Evolutionary conservation across 2,329 filamentous ascomycete genomes (phyloP), one percentile per base, ranked within the genome.

Genomic region (Cladosporium sp.): DNA sequence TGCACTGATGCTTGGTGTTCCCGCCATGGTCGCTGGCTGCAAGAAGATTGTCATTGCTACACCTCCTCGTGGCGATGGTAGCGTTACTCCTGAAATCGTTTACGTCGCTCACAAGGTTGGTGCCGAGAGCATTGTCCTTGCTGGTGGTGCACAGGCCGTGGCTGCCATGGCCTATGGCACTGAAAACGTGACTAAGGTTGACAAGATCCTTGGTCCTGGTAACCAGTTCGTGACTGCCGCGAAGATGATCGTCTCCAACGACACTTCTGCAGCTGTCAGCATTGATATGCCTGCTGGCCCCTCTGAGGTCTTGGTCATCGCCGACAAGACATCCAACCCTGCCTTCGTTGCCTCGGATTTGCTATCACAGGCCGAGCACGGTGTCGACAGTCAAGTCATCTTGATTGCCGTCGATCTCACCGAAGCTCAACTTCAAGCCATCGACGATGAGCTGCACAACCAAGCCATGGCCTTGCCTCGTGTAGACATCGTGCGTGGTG

Each of bases 201-300:
- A 99, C 81, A 99, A 99, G 84, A 97, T 99, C 67, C 85, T 97
- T 12, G 94, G 94, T 0, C 94, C 94, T 2, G 94, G 94, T 37
- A 99, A 99, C 76, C 94, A 97, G 75, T 99, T 97, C 71, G 94
- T 99, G 40, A 99, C 94, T 0, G 94, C 94, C 0, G 94, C 90
- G 55, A 99, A 99, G 84, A 99, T 99, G 94, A 83, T 92, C 67
- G 94, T 99, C 43, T 90, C 88, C 75, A 99, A 99, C 74, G 94
- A 99, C 73, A 97, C 94, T 45, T 95, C 92, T 61, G 94, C 94
- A 12, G 89, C 90, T 20, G 92, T 97, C 40, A 88, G 91, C 74
- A 99, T 99, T 69, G 94, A 99, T 72, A 99, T 99, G 94, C 94
- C 94, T 11, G 94, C 94, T 37, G 94, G 94, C 0, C 94, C 94